A percentile compares a stretch with the other conserved stretches of the same genome.
Evolutionary conservation across 345 rosid species (phyloP).

Genomic region (Arabis hirsuta): DNA sequence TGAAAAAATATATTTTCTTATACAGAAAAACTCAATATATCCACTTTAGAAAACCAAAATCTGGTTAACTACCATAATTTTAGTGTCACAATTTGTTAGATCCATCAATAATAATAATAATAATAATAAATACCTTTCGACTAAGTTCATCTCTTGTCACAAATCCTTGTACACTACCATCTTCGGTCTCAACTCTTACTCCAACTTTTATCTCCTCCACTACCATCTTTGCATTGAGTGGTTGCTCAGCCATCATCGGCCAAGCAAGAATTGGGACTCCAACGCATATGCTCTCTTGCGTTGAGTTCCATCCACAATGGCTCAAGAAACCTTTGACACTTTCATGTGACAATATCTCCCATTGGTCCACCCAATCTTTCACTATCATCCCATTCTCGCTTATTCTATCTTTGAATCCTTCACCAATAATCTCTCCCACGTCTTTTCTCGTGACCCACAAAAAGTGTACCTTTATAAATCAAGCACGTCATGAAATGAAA

Average conservation of each 20-base stretch:
- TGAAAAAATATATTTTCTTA: background rate
- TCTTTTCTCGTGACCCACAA: slow-evolving; percentile 65
- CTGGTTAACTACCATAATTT: background rate
- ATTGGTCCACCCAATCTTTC: slow-evolving; percentile 75
- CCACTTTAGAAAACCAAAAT: background rate
- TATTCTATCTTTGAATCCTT: slow-evolving; percentile 55
- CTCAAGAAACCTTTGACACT: slow-evolving; percentile 70
- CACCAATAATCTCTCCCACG: slow-evolving; percentile 44
- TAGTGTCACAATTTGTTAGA: background rate
- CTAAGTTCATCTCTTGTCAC: slow-evolving; percentile 54
- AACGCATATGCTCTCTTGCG: slow-evolving; percentile 64
- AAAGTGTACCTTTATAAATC: slow-evolving; percentile 45
- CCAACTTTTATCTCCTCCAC: slow-evolving; percentile 69
- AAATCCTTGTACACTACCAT: slow-evolving; percentile 52
- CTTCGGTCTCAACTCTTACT: slow-evolving; percentile 55
- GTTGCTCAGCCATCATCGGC: slow-evolving; percentile 87
- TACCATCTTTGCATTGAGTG: slow-evolving; percentile 61
- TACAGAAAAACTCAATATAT: no score
- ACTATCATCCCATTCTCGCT: slow-evolving; percentile 60
- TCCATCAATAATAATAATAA: background rate
- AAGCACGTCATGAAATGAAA: background rate
- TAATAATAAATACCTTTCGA: slow-evolving; percentile 34
- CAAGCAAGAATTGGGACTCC: slow-evolving; percentile 78
- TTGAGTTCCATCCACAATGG: slow-evolving; percentile 93
- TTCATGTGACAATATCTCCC: slow-evolving; percentile 57